These are phyloP conservation scores for Kwoniella dendrophila DNA, from an alignment of 768 basidiomycete genomes.

Conservation along the genomic window DNA sequence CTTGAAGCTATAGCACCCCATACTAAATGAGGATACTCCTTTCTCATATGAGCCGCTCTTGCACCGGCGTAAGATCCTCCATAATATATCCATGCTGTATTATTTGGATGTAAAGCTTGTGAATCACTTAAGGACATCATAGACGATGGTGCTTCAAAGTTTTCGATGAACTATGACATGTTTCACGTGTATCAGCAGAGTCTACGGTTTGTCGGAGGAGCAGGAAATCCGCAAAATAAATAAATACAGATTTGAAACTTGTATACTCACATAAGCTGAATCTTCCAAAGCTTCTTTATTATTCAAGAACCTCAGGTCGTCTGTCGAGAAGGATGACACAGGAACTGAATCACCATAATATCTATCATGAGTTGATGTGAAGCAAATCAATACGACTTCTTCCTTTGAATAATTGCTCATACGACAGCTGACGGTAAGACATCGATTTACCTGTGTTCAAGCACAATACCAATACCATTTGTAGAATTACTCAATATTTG, in stretches of 20 bases:
- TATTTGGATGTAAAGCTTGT: constrained; percentile 67
- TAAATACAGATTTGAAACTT: not conserved
- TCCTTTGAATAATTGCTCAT: not conserved
- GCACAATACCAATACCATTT: constrained; percentile 82
- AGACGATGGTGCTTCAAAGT: constrained; percentile 65
- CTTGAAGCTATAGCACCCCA: constrained; percentile 87
- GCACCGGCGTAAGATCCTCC: constrained; percentile 95
- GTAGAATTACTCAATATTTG: constrained; percentile 83
- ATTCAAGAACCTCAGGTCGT: constrained; percentile 81
- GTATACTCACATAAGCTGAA: constrained; percentile 65
- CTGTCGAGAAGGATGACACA: constrained; percentile 75
- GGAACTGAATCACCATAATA: constrained; percentile 79
- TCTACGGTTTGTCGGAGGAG: not conserved
- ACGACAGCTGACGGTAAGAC: constrained; percentile 45
- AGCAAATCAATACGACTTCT: not conserved
- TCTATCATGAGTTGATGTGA: constrained; percentile 29
- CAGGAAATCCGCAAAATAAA: not conserved
- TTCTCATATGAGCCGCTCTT: constrained; percentile 84
- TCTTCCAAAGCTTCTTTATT: constrained; percentile 89
- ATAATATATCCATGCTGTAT: constrained; percentile 64
- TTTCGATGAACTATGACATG: constrained; percentile 67
- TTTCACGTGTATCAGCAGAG: constrained; percentile 1
- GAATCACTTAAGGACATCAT: constrained; percentile 27
- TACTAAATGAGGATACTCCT: constrained; percentile 83
- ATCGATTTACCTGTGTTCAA: constrained; percentile 74